Evolutionary conservation across 2,329 filamentous ascomycete genomes (phyloP), one percentile per base, ranked within the genome.

Genomic region (Rhinocladiella mackenziei): DNA sequence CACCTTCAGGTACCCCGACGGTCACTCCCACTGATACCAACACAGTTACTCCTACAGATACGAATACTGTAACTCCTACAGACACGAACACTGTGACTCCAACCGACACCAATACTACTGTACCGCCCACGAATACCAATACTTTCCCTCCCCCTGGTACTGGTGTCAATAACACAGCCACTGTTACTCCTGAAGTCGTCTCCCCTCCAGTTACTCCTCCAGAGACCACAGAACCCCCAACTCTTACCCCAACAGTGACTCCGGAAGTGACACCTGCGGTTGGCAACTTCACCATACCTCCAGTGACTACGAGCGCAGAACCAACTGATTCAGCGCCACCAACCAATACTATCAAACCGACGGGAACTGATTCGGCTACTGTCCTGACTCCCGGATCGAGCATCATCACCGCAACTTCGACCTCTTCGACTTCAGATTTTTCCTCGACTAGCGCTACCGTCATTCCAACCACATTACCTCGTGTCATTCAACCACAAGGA

Each of bases 401-500:
- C 51, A 56, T 62, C 40, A 52, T 58, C 19, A 58, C 51, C 20
- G 62, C 58, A 25, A 52, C 56, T 6, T 53, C 56, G 28, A 55
- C 60, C n/a, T 47, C 54, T 3, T 56, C 62, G 4, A 51, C 57
- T 3, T 30, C 60, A 6, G 54, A 55, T 37, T 65, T 58, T 60
- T 72, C 50, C 56, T 50, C 57, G 15, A 58, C 64, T 20, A 71
- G 67, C 18, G 68, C 66, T 36, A 70, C 72, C 2, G 65, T 72
- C 40, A 66, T 88, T 41, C 83, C 86, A 0, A 77, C 79, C 0
- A 71, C 73, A 25, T 73, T 94, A 46, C 89, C 89, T 14, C 80
- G 79, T 58, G 77, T 86, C 31, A 89, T 96, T 54, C 78, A 81
- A 19, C 87, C 88, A 6, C 77, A 80, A 29, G 73, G 76, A 43